Conservation (phyloP, 2,329 filamentous ascomycete genomes). For the Penicillium sp. region DNA sequence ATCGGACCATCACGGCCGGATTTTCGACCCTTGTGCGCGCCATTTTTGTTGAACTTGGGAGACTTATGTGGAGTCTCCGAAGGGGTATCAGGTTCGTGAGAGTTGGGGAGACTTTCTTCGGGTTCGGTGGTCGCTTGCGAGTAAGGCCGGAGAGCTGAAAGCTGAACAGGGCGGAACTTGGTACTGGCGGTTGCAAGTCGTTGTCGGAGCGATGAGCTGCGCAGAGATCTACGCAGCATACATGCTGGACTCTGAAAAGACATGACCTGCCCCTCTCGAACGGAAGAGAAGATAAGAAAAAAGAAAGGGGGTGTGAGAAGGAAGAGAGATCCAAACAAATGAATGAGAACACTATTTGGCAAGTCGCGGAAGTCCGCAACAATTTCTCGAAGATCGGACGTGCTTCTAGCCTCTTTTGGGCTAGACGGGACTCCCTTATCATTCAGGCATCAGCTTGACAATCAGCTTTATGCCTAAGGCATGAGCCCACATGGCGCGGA, state of each 20-base stretch:
- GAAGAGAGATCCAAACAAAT: not conserved
- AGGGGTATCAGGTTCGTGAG: not conserved
- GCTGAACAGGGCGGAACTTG: not conserved
- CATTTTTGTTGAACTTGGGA: not conserved
- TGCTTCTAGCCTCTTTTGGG: constrained; percentile 7
- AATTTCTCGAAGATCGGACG: constrained; percentile 10
- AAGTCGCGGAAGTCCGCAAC: constrained; percentile 7
- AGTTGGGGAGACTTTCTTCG: not conserved
- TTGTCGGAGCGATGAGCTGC: constrained; percentile 12
- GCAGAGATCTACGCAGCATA: constrained; percentile 18
- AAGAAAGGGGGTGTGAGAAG: not conserved
- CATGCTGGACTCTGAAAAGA: constrained; percentile 12
- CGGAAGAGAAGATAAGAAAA: not conserved
- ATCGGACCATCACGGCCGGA: not conserved
- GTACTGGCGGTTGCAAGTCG: constrained; percentile 2
- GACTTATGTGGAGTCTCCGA: not conserved
- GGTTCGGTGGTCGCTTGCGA: not conserved
- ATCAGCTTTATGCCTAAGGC: not conserved
- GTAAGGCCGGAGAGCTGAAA: not conserved
- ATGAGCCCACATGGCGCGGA: not conserved
- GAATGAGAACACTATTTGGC: not conserved
- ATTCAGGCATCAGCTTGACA: constrained; percentile 1
- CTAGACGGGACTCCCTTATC: constrained; percentile 2
- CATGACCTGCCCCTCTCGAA: constrained; percentile 8
- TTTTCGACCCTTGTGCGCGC: not conserved